These are phyloP conservation scores for Rutidosis leptorrhynchoides DNA, from an alignment of 129 eudicot genomes.

Conservation along the genomic window DNA sequence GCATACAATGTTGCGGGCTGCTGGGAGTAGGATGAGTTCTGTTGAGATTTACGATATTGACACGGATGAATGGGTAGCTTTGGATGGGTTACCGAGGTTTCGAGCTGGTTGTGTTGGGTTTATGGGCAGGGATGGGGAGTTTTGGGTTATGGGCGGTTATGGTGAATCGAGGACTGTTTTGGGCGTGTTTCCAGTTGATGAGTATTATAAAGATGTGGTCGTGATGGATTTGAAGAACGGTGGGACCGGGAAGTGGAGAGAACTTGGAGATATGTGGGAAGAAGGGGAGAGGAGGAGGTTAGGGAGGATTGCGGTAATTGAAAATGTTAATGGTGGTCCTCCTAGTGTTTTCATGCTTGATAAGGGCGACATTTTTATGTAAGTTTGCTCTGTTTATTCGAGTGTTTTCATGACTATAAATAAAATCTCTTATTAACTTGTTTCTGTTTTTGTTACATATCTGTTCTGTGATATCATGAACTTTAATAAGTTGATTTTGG, in stretches of 20 bases:
- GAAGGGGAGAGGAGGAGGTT: slow-evolving; percentile 69
- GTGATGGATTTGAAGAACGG: slow-evolving; percentile 74
- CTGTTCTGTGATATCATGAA: neutral
- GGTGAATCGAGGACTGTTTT: slow-evolving; percentile 82
- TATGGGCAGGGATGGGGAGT: slow-evolving; percentile 52
- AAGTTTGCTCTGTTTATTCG: slow-evolving; percentile 8
- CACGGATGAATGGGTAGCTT: slow-evolving; percentile 64
- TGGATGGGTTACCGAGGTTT: slow-evolving; percentile 71
- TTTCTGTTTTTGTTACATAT: neutral
- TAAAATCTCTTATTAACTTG: neutral
- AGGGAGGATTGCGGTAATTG: slow-evolving; percentile 75
- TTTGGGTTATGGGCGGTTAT: slow-evolving; percentile 99
- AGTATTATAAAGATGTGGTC: slow-evolving; percentile 74
- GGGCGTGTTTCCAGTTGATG: slow-evolving; percentile 94
- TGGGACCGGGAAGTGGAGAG: slow-evolving; percentile 65
- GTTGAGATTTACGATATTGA: slow-evolving; percentile 85
- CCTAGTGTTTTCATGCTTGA: slow-evolving; percentile 81
- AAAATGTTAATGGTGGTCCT: slow-evolving; percentile 41
- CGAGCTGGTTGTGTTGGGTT: slow-evolving; percentile 97
- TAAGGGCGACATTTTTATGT: slow-evolving; percentile 72
- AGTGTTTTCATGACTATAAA: neutral
- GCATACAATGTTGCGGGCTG: slow-evolving; percentile 81
- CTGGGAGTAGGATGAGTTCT: slow-evolving; percentile 84
- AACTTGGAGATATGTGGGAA: slow-evolving; percentile 90
- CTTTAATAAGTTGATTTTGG: slow-evolving; percentile 7